These are phyloP conservation scores for Raddia guianensis DNA, from an alignment of 176 grass and related monocot species.

Conservation along the genomic window DNA sequence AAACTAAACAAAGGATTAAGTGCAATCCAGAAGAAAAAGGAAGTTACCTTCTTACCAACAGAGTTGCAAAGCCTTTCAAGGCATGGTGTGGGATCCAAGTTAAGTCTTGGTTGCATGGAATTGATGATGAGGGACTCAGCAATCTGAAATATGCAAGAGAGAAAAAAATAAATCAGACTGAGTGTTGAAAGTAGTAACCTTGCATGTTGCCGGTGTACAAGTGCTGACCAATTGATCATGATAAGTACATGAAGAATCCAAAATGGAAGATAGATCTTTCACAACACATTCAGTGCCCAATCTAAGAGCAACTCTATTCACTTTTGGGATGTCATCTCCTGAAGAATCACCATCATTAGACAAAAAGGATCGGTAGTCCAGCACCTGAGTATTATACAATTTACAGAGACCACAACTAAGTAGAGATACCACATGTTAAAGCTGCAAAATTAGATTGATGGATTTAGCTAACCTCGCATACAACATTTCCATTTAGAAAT, in stretches of 20 bases:
- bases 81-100: conserved; percentile 54
- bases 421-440: conserved; percentile 15
- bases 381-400: conserved; percentile 46
- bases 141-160: conserved; percentile 44
- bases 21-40: conserved; percentile 6
- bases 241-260: conserved; percentile 58
- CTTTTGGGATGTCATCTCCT: conserved; percentile 46
- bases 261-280: conserved; percentile 45
- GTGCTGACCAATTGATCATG: conserved; percentile 50
- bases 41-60: conserved; percentile 49
- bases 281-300: conserved; percentile 52
- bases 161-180: background rate
- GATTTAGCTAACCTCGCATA: conserved; percentile 56
- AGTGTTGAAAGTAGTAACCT: conserved; percentile 19
- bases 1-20: conserved; percentile 23
- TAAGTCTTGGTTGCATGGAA: conserved; percentile 57
- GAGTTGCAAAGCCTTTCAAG: conserved; percentile 46
- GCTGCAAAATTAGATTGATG: background rate
- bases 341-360: conserved; percentile 45
- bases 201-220: conserved; percentile 5
- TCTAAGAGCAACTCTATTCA: conserved; percentile 56
- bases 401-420: conserved; percentile 24
- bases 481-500: conserved; percentile 51
- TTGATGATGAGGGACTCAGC: conserved; percentile 46
- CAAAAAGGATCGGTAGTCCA: conserved; percentile 55